Conservation (phyloP, 2,329 filamentous ascomycete species). For the Exophiala alcalophila region DNA sequence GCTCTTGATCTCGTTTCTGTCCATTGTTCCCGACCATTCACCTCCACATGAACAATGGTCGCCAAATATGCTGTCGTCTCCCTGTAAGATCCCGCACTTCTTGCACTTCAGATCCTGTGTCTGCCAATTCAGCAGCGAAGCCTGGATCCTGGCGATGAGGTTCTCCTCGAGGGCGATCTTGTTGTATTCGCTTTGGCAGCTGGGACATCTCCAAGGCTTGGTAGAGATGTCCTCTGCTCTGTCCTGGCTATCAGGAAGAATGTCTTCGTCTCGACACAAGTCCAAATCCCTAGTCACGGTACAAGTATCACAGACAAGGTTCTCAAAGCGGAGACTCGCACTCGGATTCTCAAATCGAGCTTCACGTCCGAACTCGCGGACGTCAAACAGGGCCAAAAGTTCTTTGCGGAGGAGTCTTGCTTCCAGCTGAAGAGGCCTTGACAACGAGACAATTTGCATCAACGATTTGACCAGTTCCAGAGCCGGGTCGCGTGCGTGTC, state of each 20-base stretch:
- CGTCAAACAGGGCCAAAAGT: constrained; percentile 82
- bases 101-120: constrained; percentile 88
- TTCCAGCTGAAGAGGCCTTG: constrained; percentile 65
- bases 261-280: constrained; percentile 81
- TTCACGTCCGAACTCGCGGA: constrained; percentile 87
- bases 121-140: constrained; percentile 72
- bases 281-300: constrained; percentile 86
- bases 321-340: constrained; percentile 66
- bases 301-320: constrained; percentile 85
- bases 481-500: constrained; percentile 63
- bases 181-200: constrained; percentile 73
- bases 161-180: constrained; percentile 79
- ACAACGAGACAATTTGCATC: constrained; percentile 87
- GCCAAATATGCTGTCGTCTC: constrained; percentile 77
- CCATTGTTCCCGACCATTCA: constrained; percentile 71
- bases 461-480: constrained; percentile 89
- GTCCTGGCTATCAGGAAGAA: constrained; percentile 56
- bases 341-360: constrained; percentile 86
- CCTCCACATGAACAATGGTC: constrained; percentile 95
- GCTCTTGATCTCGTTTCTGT: constrained; percentile 62
- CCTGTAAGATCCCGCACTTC: constrained; percentile 59
- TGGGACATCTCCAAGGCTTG: constrained; percentile 69
- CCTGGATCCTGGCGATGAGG: constrained; percentile 73
- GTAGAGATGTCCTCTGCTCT: constrained; percentile 32
- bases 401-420: constrained; percentile 86